These are phyloP conservation scores for Fusarium pseudograminearum DNA, from an alignment of 2,329 filamentous ascomycete genomes.

Conservation along the genomic window DNA sequence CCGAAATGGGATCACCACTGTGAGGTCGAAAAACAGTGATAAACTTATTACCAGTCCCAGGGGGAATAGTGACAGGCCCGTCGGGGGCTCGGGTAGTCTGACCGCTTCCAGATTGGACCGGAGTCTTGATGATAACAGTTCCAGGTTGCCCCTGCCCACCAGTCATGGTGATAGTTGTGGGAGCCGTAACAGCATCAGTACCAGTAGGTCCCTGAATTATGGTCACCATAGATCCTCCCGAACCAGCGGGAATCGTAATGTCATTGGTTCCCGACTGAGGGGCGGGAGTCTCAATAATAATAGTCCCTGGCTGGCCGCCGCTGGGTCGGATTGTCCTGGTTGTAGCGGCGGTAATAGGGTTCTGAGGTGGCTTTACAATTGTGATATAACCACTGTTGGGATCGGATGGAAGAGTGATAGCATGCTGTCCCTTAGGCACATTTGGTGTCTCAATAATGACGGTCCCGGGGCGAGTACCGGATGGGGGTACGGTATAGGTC, in stretches of 20 bases:
- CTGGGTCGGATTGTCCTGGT: constrained; percentile 25
- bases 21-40: constrained; percentile 34
- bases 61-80: constrained; percentile 27
- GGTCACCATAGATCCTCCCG: constrained; percentile 20
- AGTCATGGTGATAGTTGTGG: constrained; percentile 26
- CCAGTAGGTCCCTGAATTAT: constrained; percentile 31
- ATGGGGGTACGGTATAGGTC: constrained; percentile 23
- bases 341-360: constrained; percentile 27
- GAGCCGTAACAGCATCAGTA: constrained; percentile 15
- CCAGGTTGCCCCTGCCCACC: constrained; percentile 21
- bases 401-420: constrained; percentile 31
- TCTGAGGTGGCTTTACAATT: constrained; percentile 18
- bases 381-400: constrained; percentile 32
- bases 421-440: constrained; percentile 18
- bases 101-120: constrained; percentile 5
- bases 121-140: constrained; percentile 36
- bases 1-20: constrained; percentile 32
- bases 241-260: constrained; percentile 31
- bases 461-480: constrained; percentile 20
- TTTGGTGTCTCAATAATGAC: constrained; percentile 30
- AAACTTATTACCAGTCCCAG: constrained; percentile 14
- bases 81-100: constrained; percentile 5
- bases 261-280: constrained; percentile 9
- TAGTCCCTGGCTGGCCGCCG: constrained; percentile 18
- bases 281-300: constrained; percentile 35